phyloP scores from a whole-genome alignment of 306 rosid species.

The Dalbergia oliveri region DNA sequence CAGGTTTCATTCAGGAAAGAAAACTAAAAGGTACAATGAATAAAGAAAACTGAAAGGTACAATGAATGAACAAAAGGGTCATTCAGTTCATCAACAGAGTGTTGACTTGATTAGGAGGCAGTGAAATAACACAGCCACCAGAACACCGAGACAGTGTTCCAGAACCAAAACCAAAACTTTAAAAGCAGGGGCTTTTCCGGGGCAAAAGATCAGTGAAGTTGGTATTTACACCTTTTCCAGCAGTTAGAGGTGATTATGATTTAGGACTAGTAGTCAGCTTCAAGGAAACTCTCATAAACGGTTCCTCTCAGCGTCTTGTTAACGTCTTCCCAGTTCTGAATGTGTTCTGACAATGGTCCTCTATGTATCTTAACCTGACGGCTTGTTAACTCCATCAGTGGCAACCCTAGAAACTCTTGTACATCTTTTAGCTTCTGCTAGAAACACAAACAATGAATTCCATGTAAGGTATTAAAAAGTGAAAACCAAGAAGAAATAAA shows the following conservation, averaged over 20 bases:
- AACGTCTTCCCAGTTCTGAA: conserved; percentile 89
- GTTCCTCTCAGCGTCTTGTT: conserved; percentile 74
- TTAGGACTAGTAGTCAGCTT: conserved; percentile 60
- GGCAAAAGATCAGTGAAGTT: conserved; percentile 52
- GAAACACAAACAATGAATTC: conserved; percentile 32
- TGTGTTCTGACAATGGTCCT: conserved; percentile 74
- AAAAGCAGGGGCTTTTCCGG: conserved; percentile 42
- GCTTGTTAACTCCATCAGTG: conserved; percentile 71
- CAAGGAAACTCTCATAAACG: conserved; percentile 73
- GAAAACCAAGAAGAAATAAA: neutral
- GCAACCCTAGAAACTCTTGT: conserved; percentile 75
- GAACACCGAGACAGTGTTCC: conserved; percentile 45
- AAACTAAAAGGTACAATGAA: conserved; percentile 1
- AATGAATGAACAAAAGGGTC: conserved; percentile 12
- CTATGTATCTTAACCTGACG: conserved; percentile 87
- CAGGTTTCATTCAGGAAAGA: conserved; percentile 41
- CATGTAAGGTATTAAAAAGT: neutral
- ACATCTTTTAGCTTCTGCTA: conserved; percentile 82
- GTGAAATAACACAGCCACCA: conserved; percentile 12
- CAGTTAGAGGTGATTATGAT: conserved; percentile 47
- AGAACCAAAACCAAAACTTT: conserved; percentile 40
- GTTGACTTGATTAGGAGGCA: conserved; percentile 53
- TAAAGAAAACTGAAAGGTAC: neutral
- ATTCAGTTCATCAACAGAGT: conserved; percentile 45
- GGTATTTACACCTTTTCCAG: conserved; percentile 62